Percentiles rank a stretch among this genome's conserved stretches.
Conservation (phyloP, 352 stramenopile species). For the Globisporangium alternatum region DNA sequence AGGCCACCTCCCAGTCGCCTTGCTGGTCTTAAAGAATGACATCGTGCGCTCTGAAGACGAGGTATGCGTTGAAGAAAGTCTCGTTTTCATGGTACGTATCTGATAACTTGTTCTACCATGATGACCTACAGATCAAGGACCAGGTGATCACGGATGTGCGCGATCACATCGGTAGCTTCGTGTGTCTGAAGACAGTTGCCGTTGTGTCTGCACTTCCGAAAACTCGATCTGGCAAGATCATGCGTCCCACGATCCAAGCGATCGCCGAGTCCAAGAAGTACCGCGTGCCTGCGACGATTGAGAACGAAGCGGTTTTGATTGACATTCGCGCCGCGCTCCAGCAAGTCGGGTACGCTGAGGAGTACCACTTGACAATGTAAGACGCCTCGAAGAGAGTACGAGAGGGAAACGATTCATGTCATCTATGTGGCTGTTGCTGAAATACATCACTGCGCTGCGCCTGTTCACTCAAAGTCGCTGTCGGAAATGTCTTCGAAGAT, state of each 20-base stretch:
- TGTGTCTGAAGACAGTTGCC: slow-evolving; percentile 28
- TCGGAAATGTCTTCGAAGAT: slow-evolving; percentile 62
- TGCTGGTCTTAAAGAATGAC: slow-evolving; percentile 33
- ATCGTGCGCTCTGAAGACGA: slow-evolving; percentile 21
- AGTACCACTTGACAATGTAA: slow-evolving; percentile 20
- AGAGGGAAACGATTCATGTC: neutral
- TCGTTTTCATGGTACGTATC: neutral
- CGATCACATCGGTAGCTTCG: slow-evolving; percentile 28
- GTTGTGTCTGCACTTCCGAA: slow-evolving; percentile 29
- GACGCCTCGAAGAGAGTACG: neutral
- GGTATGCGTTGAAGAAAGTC: slow-evolving; percentile 1
- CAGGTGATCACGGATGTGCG: slow-evolving; percentile 26
- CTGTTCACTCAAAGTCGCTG: slow-evolving; percentile 51
- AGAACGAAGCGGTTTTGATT: slow-evolving; percentile 31
- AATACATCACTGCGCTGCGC: neutral
- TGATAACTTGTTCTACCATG: too few relatives aligned
- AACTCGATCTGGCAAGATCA: slow-evolving; percentile 33
- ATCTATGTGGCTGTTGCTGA: neutral
- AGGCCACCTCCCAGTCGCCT: slow-evolving; percentile 28
- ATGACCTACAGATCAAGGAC: slow-evolving; percentile 25
- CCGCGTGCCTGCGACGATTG: slow-evolving; percentile 40
- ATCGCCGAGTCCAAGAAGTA: slow-evolving; percentile 36
- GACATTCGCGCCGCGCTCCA: slow-evolving; percentile 29
- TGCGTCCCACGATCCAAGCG: slow-evolving; percentile 36
- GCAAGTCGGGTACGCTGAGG: slow-evolving; percentile 31